Base-by-base conservation (phyloP, 2,329 filamentous ascomycete species). In the Cladophialophora yegresii region DNA sequence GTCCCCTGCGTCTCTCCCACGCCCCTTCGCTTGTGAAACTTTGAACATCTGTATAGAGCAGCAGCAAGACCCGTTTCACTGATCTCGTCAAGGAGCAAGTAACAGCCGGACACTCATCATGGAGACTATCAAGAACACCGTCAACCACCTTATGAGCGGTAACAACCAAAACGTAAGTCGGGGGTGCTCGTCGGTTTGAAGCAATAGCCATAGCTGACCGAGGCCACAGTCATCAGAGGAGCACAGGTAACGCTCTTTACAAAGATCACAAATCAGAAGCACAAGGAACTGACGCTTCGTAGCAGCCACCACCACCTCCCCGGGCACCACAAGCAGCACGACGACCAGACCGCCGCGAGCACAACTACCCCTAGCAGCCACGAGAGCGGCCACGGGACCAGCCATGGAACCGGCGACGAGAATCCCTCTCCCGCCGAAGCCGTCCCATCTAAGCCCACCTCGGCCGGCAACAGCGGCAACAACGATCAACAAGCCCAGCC, bases 91-190 rank as follows among this genome's bases (percentile, higher is more conserved):
- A 59, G 23, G 47, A 7, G 20, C 10, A 32, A 10, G 20, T 26
- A 33, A 32, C 32, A 23, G 22, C 20, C 12, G 20, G 20, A 10
- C n/a, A 8, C 26, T 30, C 36, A 63, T 8, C n/a, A 68, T 68
- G 66, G 66, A 66, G 62, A 30, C 63, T 26, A 55, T 58, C 60
- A 68, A 68, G 61, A 58, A 63, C 43, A 50, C 54, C 13, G 28
- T 68, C 57, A 62, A 26, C 54, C 62, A 62, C 36, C 12, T 66
- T 12, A 16, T 66, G 33, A 63, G 66, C 36, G 36, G 45, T 43
- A 50, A 62, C 28, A 61, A 63, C 40, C 54, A 58, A 33, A 20
- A 45, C n/a, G 62, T 64, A 36, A 61, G 62, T 51, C 2, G 20
- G 10, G 20, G 51, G 6, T 40, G 7, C n/a, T 30, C 50, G n/a